Conservation (phyloP, 345 rosid species). For the Eucalyptus tenuipes region DNA sequence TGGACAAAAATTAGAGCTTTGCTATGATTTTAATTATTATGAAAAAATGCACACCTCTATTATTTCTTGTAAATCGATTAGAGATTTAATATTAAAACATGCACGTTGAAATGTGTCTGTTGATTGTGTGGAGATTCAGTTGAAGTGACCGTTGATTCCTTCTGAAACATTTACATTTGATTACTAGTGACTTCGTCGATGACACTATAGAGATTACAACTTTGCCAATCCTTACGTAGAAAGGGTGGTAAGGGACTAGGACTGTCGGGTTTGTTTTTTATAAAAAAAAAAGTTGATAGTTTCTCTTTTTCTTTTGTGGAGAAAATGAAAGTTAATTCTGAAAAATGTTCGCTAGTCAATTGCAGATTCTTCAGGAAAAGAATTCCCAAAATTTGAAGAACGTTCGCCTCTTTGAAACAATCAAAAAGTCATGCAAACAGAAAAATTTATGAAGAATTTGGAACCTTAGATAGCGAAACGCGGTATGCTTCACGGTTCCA, state of each 20-base stretch:
- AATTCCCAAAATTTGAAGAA: neutral
- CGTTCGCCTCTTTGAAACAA: neutral
- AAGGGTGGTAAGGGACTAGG: neutral
- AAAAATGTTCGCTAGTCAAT: neutral
- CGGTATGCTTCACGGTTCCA: neutral
- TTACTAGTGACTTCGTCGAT: too few species aligned
- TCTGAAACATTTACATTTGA: neutral
- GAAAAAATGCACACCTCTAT: neutral
- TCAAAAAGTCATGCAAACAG: neutral
- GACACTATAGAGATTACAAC: neutral
- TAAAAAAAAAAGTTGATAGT: neutral
- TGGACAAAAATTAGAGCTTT: too few species aligned
- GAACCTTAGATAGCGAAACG: neutral
- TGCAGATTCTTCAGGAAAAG: neutral
- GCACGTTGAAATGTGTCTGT: neutral
- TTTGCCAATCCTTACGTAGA: neutral
- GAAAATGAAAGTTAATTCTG: neutral
- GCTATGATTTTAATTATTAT: neutral
- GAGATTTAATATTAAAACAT: too few species aligned
- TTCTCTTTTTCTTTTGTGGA: neutral
- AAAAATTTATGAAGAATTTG: neutral
- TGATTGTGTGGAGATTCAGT: neutral
- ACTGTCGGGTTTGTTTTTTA: neutral
- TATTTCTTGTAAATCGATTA: neutral
- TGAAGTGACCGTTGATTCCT: neutral